These are phyloP conservation scores for Synchytrium microbalum DNA, from an alignment of 371 early-diverging fungal species.

Conservation along the genomic window DNA sequence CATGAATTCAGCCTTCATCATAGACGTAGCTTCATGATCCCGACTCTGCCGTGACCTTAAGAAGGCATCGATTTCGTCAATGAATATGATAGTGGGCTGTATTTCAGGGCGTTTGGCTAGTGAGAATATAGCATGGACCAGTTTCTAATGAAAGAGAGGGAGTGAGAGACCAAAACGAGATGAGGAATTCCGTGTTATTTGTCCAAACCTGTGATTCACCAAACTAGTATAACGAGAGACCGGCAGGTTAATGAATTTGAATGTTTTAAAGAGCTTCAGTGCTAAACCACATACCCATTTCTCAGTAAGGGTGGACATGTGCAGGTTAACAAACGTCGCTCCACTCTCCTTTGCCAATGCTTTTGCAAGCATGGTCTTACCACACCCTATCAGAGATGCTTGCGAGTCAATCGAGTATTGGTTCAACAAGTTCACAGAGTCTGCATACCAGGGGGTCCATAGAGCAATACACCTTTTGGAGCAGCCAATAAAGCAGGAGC, in stretches of 20 bases:
- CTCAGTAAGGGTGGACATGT: conserved; percentile 90
- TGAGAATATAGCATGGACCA: conserved; percentile 85
- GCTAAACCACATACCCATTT: conserved; percentile 58
- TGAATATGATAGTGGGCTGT: conserved; percentile 92
- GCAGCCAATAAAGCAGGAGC: conserved; percentile 71
- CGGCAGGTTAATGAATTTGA: too few relatives aligned
- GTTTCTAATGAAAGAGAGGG: conserved; percentile 38
- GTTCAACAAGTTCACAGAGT: conserved; percentile 1
- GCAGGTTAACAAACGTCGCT: conserved; percentile 92
- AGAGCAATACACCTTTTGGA: conserved; percentile 88
- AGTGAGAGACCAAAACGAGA: not conserved
- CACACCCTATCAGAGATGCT: conserved; percentile 52
- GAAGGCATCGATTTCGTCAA: conserved; percentile 97
- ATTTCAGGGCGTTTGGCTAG: conserved; percentile 73
- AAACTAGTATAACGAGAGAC: conserved; percentile 58
- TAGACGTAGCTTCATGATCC: conserved; percentile 92
- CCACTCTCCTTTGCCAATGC: conserved; percentile 93
- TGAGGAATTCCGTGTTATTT: not conserved
- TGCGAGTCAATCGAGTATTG: not conserved
- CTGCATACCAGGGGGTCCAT: conserved; percentile 78
- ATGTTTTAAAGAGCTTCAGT: conserved; percentile 2
- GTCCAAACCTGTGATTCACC: conserved; percentile 79
- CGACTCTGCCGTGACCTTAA: conserved; percentile 80
- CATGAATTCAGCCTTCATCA: conserved; percentile 99
- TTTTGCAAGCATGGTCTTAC: conserved; percentile 97